These are phyloP conservation scores for Fagus crenata DNA, from an alignment of 306 rosid genomes.

Conservation along the genomic window DNA sequence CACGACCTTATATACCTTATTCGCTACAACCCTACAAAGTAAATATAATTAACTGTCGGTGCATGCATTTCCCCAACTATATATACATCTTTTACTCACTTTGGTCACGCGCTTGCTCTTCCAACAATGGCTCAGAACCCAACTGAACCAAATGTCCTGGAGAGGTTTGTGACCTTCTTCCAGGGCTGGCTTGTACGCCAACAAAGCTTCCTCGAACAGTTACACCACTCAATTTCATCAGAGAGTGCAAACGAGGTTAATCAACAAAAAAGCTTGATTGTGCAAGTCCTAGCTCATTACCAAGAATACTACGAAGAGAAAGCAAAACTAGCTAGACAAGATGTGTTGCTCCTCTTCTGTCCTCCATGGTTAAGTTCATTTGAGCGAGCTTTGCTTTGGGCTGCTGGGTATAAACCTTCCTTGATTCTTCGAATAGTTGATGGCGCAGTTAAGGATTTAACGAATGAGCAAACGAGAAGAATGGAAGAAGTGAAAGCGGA, in stretches of 20 bases:
- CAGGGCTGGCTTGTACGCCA: slow-evolving; percentile 24
- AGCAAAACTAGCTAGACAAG: slow-evolving; percentile 22
- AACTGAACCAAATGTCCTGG: too few species aligned
- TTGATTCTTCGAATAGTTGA: slow-evolving; percentile 27
- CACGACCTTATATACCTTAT: too few species aligned
- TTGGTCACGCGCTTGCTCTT: too few species aligned
- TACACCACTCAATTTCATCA: not conserved
- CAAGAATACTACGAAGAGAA: slow-evolving; percentile 33
- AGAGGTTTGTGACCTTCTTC: slow-evolving; percentile 14
- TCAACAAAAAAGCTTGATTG: slow-evolving; percentile 23
- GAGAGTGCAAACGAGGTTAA: too few species aligned
- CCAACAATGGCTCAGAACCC: too few species aligned
- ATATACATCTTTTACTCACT: too few species aligned
- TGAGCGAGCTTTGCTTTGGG: slow-evolving; percentile 44
- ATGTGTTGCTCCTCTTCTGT: slow-evolving; percentile 35
- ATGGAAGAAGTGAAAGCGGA: slow-evolving; percentile 24
- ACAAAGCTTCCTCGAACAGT: slow-evolving; percentile 20
- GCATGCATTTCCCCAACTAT: too few species aligned
- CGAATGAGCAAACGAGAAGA: not conserved
- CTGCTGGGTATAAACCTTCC: slow-evolving; percentile 40
- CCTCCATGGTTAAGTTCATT: slow-evolving; percentile 42
- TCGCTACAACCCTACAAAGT: too few species aligned
- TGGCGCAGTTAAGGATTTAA: slow-evolving; percentile 14
- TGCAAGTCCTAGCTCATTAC: slow-evolving; percentile 37
- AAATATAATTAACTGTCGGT: too few species aligned